Conservation (phyloP, 106 monocot species). For the Dendrobium nobile region DNA sequence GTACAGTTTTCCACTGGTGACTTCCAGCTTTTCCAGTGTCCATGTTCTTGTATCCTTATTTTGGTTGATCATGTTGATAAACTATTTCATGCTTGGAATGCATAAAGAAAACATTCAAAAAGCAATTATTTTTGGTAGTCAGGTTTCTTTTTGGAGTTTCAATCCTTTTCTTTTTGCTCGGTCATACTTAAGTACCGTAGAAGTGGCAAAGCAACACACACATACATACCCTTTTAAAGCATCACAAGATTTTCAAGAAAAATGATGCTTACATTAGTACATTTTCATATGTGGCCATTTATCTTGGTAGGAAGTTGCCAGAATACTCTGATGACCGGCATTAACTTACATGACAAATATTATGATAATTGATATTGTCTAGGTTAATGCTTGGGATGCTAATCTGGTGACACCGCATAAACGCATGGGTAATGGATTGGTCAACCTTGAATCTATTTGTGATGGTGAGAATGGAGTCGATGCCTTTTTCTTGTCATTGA, state of each 20-base stretch:
- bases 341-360: neutral
- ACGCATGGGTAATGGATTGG: conserved; percentile 69
- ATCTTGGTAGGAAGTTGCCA: neutral
- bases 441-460: conserved; percentile 64
- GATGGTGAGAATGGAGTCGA: conserved; percentile 56
- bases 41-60: too few species aligned
- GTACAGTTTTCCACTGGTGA: neutral
- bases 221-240: neutral
- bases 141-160: too few species aligned
- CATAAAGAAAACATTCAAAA: neutral
- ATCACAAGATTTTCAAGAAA: too few species aligned
- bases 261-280: neutral
- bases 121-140: too few species aligned
- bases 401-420: conserved; percentile 90
- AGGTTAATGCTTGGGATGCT: conserved; percentile 97
- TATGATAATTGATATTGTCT: neutral
- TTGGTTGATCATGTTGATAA: neutral
- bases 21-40: too few species aligned
- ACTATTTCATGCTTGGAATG: neutral
- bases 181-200: neutral
- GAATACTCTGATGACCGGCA: neutral
- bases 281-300: too few species aligned
- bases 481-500: neutral
- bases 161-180: neutral
- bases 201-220: neutral